Conservation (phyloP, 345 rosid genomes). For the Cardamine resedifolia region DNA sequence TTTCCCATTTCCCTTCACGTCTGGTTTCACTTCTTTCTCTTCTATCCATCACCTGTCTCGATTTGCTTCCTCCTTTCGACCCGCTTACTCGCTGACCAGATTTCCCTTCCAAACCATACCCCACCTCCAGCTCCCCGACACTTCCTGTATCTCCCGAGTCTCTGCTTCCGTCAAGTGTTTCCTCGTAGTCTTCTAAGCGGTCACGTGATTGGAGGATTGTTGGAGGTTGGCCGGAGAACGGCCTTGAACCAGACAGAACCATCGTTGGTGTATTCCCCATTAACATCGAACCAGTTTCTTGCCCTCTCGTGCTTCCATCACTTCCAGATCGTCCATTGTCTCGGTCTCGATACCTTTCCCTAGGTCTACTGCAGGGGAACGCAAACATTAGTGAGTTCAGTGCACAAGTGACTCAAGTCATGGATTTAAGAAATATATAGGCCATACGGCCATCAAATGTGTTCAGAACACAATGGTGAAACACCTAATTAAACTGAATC, state of each 20-base stretch:
- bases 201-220: constrained; percentile 78
- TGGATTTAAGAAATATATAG: not conserved
- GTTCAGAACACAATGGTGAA: not conserved
- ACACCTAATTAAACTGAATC: not conserved
- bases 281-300: constrained; percentile 36
- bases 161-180: constrained; percentile 70
- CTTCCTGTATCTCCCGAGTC: constrained; percentile 77
- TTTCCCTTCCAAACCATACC: constrained; percentile 63
- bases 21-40: constrained; percentile 63
- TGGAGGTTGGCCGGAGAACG: constrained; percentile 68
- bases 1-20: constrained; percentile 87
- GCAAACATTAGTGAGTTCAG: not conserved
- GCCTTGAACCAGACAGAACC: constrained; percentile 57
- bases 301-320: constrained; percentile 53
- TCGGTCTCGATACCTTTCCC: constrained; percentile 78
- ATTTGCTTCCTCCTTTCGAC: constrained; percentile 51
- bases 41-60: constrained; percentile 63
- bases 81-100: constrained; percentile 44
- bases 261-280: constrained; percentile 40
- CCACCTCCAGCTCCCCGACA: constrained; percentile 65
- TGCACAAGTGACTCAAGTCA: not conserved
- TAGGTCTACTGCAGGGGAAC: constrained; percentile 46
- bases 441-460: not conserved
- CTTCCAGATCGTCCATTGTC: constrained; percentile 61
- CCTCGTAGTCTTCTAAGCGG: constrained; percentile 69